Evolutionary conservation across 495 filamentous ascomycete species (phyloP).

Genomic region (Staphylotrichum longicolle): DNA sequence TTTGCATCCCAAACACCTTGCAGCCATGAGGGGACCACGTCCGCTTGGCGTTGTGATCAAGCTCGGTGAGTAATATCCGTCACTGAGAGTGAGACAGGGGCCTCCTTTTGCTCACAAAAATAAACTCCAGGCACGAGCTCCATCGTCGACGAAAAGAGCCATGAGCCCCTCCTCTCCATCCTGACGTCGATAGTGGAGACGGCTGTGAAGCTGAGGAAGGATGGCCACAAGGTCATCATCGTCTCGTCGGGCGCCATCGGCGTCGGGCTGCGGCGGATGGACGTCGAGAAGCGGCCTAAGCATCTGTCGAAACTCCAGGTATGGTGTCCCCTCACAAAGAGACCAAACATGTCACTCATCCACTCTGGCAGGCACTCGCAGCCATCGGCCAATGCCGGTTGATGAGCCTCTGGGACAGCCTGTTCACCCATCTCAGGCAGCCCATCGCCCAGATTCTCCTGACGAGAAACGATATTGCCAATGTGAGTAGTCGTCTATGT

Average conservation of each 20-base stretch:
- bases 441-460: slow-evolving; percentile 92
- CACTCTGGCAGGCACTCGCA: slow-evolving; percentile 69
- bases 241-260: slow-evolving; percentile 97
- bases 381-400: slow-evolving; percentile 94
- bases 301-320: slow-evolving; percentile 82
- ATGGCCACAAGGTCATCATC: slow-evolving; percentile 91
- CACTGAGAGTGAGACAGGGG: not conserved
- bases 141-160: slow-evolving; percentile 95
- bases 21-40: slow-evolving; percentile 53
- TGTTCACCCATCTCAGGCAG: slow-evolving; percentile 82
- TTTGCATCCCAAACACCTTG: not conserved
- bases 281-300: slow-evolving; percentile 84
- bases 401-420: slow-evolving; percentile 91
- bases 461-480: slow-evolving; percentile 95
- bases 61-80: slow-evolving; percentile 61
- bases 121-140: slow-evolving; percentile 78
- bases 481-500: slow-evolving; percentile 55
- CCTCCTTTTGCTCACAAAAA: slow-evolving; percentile 6
- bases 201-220: slow-evolving; percentile 74
- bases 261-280: slow-evolving; percentile 83
- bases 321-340: slow-evolving; percentile 13
- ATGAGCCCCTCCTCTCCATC: slow-evolving; percentile 91
- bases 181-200: slow-evolving; percentile 90
- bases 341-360: not conserved
- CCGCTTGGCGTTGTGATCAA: slow-evolving; percentile 86